A percentile compares a stretch with the other conserved stretches of the same genome.
These are phyloP conservation scores for Closterium sp. DNA, from an alignment of 139 green algal genomes.

Conservation along the genomic window DNA sequence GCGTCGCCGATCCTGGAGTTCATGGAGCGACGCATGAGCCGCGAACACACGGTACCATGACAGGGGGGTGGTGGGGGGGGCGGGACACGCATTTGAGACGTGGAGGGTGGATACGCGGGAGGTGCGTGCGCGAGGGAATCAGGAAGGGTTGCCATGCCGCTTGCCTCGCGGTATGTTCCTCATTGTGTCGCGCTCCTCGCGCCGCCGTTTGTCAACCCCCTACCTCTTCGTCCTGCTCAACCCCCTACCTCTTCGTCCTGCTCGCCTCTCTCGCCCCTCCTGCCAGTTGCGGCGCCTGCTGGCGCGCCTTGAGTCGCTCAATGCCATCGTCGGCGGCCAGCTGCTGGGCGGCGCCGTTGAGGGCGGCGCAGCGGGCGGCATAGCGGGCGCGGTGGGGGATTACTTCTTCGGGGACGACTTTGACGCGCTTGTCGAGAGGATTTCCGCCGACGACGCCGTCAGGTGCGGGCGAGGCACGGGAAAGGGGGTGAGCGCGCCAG, in stretches of 20 bases:
- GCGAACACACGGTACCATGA: background rate
- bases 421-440: constrained; percentile 49
- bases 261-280: background rate
- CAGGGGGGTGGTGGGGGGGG: too few relatives aligned
- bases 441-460: constrained; percentile 37
- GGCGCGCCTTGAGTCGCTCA: background rate
- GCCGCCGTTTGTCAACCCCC: background rate
- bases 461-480: background rate
- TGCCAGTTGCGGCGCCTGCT: background rate
- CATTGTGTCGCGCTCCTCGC: background rate
- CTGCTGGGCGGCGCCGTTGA: constrained; percentile 28
- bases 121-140: too few relatives aligned
- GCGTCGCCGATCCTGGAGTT: background rate
- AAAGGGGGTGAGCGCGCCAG: background rate
- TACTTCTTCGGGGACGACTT: constrained; percentile 44
- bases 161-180: too few relatives aligned
- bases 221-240: background rate
- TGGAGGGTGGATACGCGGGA: too few relatives aligned
- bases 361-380: constrained; percentile 6
- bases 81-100: too few relatives aligned
- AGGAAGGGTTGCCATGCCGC: too few relatives aligned
- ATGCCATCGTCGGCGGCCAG: constrained; percentile 20
- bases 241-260: background rate
- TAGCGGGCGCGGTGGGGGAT: constrained; percentile 29
- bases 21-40: background rate